Percentiles rank a stretch among this genome's conserved stretches.
phyloP scores from a whole-genome alignment of 805 yeast genomes.

The Saccharomycopsis amapae region DNA sequence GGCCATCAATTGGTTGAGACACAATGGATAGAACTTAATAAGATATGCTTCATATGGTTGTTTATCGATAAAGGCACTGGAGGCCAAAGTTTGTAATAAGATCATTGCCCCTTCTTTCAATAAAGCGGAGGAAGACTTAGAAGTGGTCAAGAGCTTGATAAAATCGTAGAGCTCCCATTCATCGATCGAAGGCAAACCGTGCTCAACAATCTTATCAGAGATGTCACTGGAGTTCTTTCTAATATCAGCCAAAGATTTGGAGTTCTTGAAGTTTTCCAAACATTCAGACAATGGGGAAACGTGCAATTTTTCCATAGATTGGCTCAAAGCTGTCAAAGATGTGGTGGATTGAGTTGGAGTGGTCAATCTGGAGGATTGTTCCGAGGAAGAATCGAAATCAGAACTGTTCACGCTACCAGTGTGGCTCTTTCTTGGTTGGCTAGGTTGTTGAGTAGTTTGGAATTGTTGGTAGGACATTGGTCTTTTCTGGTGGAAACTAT shows the following conservation, averaged over 20 bases:
- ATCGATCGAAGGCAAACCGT: slow-evolving; percentile 42
- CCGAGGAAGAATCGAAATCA: slow-evolving; percentile 15
- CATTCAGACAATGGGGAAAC: slow-evolving; percentile 59
- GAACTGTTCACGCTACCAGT: neutral
- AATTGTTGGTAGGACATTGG: slow-evolving; percentile 20
- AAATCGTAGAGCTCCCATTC: slow-evolving; percentile 64
- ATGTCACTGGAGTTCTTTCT: slow-evolving; percentile 48
- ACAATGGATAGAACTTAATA: slow-evolving; percentile 51
- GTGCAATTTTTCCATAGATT: slow-evolving; percentile 60
- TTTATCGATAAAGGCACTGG: slow-evolving; percentile 55
- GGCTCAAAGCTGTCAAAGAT: slow-evolving; percentile 64
- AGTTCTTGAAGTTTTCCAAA: slow-evolving; percentile 44
- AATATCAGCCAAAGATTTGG: slow-evolving; percentile 47
- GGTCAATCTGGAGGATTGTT: slow-evolving; percentile 12
- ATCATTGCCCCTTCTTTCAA: slow-evolving; percentile 73
- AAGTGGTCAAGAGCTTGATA: slow-evolving; percentile 57
- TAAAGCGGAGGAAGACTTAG: slow-evolving; percentile 58
- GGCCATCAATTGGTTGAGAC: slow-evolving; percentile 72
- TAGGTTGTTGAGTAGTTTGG: slow-evolving; percentile 8
- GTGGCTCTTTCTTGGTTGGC: neutral
- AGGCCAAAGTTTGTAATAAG: slow-evolving; percentile 39
- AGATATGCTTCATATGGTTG: slow-evolving; percentile 68
- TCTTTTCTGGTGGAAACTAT: slow-evolving; percentile 15
- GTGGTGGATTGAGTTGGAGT: slow-evolving; percentile 52
- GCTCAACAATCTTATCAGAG: slow-evolving; percentile 39